Base-by-base conservation (phyloP, 2,329 filamentous ascomycete genomes). In the Hypomyces rosellus region DNA sequence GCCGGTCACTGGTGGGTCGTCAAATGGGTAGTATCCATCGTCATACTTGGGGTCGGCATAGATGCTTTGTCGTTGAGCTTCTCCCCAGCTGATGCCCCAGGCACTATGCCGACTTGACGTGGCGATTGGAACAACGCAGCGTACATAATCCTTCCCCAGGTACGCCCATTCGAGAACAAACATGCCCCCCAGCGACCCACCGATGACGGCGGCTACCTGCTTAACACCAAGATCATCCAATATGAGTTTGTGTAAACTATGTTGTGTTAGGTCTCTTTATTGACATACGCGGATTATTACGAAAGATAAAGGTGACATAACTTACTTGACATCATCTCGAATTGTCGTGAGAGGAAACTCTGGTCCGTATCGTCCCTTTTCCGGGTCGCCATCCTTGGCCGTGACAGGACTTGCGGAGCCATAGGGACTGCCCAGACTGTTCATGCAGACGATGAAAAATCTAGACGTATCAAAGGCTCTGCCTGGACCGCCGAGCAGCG, bases 11-110 rank as follows among this genome's bases (percentile, higher is more conserved):
- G 93, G 93, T 34, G 91, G 91, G 59, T 97, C 89, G 33, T 87
- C 79, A 61, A 93, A 95, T 1, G 82, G 63, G 65, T 97, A 99
- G 71, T 96, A 97, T 41, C 93, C 93, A 63, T 97, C 91, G 55
- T 96, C 90, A 68, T 99, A 99, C 73, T 96, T 97, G 33, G 93
- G 93, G 65, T 99, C 93, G 37, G 89, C 91, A 71, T 97, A 99
- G 66, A 99, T 97, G 76, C 87, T 91, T 70, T 93, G 88, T 46
- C 89, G 78, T 67, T 95, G 89, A 3, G 88, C 88, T 66, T 93
- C 89, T 39, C 88, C 88, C 89, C 89, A 95, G 69, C 86, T 91
- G 62, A 93, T 95, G 20, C 89, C 86, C 89, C 89, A 95, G 5
- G 89, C 89, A 61, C 88, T 92, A 68, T 93, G 89, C 39, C 85